phyloP scores from a whole-genome alignment of 1,284 basidiomycete species.

The Melampsora larici-populina region DNA sequence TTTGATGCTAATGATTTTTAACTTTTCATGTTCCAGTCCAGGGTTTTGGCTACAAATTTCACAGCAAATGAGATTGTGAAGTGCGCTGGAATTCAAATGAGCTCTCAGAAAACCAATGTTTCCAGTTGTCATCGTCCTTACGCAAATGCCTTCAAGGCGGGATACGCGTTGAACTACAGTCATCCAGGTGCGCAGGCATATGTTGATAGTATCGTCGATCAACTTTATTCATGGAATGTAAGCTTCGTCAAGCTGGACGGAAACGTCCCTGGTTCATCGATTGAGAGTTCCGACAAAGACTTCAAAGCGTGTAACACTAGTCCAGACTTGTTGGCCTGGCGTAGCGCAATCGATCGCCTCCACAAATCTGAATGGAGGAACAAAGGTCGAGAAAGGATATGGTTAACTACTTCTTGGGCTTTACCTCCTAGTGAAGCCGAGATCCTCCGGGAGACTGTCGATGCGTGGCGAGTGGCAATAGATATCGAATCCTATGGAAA shows the following conservation, averaged over 20 bases:
- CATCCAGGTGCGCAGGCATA: constrained; percentile 37
- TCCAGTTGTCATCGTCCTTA: constrained; percentile 12
- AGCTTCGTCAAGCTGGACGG: constrained; percentile 41
- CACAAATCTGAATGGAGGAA: constrained; percentile 10
- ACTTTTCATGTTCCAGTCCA: not conserved
- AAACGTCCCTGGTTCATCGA: constrained; percentile 33
- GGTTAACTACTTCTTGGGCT: constrained; percentile 31
- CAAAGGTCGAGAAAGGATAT: constrained; percentile 20
- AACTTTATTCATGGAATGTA: constrained; percentile 32
- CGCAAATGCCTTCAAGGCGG: constrained; percentile 33
- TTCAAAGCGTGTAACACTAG: constrained; percentile 10
- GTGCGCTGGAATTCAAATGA: not conserved
- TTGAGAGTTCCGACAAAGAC: not conserved
- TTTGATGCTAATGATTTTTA: not conserved
- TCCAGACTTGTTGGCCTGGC: constrained; percentile 25
- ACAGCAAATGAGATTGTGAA: constrained; percentile 37
- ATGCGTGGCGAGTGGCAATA: constrained; percentile 32
- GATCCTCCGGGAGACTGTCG: constrained; percentile 1
- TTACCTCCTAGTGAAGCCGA: constrained; percentile 18
- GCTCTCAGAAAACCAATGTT: not conserved
- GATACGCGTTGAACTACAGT: constrained; percentile 35
- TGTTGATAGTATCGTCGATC: constrained; percentile 35
- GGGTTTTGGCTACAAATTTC: constrained; percentile 25
- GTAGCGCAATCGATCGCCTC: constrained; percentile 17
- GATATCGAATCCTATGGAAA: constrained; percentile 32